Percentiles rank a stretch among this genome's conserved stretches.
Evolutionary conservation across 768 basidiomycete genomes (phyloP).

Genomic region (Collybia nuda): DNA sequence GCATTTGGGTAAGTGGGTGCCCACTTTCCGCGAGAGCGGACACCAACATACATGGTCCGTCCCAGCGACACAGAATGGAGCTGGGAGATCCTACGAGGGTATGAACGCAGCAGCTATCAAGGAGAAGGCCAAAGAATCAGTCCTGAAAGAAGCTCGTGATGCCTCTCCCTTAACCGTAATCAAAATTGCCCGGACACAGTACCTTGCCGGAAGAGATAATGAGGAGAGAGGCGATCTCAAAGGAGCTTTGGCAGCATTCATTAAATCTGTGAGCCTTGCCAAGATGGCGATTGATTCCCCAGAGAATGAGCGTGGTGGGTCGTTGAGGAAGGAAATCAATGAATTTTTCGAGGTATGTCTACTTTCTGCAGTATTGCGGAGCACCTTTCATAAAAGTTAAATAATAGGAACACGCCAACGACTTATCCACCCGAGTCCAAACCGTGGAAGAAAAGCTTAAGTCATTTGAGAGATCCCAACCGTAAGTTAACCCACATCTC

Average conservation of each 20-base stretch:
- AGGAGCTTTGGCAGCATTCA: constrained; percentile 57
- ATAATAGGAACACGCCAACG: constrained; percentile 33
- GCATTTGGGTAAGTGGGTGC: constrained; percentile 27
- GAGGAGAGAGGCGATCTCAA: constrained; percentile 62
- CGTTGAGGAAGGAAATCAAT: constrained; percentile 60
- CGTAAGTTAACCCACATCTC: background rate
- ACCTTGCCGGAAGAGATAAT: constrained; percentile 45
- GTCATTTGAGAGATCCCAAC: constrained; percentile 36
- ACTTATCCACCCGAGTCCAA: constrained; percentile 34
- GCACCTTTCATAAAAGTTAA: background rate
- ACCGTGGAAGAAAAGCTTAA: constrained; percentile 48
- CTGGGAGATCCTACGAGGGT: constrained; percentile 25
- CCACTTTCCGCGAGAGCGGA: constrained; percentile 12
- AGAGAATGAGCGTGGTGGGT: constrained; percentile 54
- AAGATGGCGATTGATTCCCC: constrained; percentile 58
- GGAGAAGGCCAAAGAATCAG: constrained; percentile 41
- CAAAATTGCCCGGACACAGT: constrained; percentile 59
- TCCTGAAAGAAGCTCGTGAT: constrained; percentile 54
- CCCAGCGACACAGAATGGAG: constrained; percentile 23
- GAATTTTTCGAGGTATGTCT: constrained; percentile 64
- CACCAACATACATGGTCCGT: constrained; percentile 15
- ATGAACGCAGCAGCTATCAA: constrained; percentile 45
- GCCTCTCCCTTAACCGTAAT: constrained; percentile 62
- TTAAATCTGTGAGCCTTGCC: constrained; percentile 59
- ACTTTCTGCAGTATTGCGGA: background rate